Base-by-base conservation (phyloP, 495 filamentous ascomycete genomes). In the Pseudotulostoma volvatum region DNA sequence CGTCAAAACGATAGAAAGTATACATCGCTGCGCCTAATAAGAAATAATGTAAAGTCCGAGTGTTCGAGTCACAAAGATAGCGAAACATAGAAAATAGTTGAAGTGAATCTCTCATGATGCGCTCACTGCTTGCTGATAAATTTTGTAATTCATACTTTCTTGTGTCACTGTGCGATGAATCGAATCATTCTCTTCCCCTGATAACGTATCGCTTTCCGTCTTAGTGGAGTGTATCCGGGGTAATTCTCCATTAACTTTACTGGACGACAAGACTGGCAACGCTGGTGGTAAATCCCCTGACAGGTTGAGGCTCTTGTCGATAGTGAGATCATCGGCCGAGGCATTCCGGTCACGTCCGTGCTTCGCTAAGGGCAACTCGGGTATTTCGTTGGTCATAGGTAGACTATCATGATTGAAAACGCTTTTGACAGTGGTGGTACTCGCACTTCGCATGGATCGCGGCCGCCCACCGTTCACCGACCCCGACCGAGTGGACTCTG, bases 381-480 rank as follows among this genome's bases (percentile, higher is more conserved):
- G 40, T 15, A 42, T 42, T 9, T 20, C 40, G 15, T 21, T 32
- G 25, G 23, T 25, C 14, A 33, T 28, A 3, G 40, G 16, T 3
- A 20, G 11, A 20, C 54, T 55, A 20, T 59, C 60, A 8, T 43
- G 37, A 20, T 38, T 50, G 16, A 42, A 49, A 16, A 53, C 33
- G 33, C 60, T 62, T 34, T 50, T 36, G n/a, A 49, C 44, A 1
- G 64, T 60, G 2, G 52, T 52, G 1, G 57, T 66, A 46, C 60
- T 70, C 14, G 37, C 47, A 41, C 59, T 63, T 31, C 55, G 48
- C 8, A 57, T 30, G 11, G 64, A 68, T 3, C 49, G 54, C 20
- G 56, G 58, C 32, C 55, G 53, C 9, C 43, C 51, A 20, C 43
- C 40, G 35, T 38, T 37, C 16, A 54, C 39, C 14, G 50, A 44